phyloP scores from a whole-genome alignment of 371 early-diverging fungal genomes.

The Umbelopsis sp. region DNA sequence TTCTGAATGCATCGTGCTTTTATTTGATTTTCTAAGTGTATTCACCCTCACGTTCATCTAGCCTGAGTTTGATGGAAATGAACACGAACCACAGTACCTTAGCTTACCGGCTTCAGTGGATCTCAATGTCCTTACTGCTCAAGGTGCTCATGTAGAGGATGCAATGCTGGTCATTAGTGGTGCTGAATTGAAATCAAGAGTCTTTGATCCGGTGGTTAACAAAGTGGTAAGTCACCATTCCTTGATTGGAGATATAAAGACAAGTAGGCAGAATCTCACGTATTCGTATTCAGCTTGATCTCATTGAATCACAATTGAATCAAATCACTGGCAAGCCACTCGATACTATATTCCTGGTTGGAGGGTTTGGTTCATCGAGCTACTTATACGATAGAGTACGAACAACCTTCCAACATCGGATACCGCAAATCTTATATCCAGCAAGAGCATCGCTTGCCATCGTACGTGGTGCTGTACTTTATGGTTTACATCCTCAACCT shows the following conservation, averaged over 20 bases:
- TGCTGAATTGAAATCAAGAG: slow-evolving; percentile 48
- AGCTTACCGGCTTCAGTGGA: slow-evolving; percentile 46
- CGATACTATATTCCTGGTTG: slow-evolving; percentile 45
- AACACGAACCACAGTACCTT: slow-evolving; percentile 18
- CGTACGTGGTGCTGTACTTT: slow-evolving; percentile 54
- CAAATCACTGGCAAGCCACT: slow-evolving; percentile 32
- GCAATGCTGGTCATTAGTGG: slow-evolving; percentile 52
- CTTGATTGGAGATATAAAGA: not conserved
- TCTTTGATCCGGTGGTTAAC: slow-evolving; percentile 61
- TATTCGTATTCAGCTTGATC: slow-evolving; percentile 31
- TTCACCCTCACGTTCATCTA: slow-evolving; percentile 7
- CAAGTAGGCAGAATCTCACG: not conserved
- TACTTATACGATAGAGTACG: slow-evolving; percentile 45
- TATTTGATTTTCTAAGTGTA: not conserved
- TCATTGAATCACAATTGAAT: slow-evolving; percentile 38
- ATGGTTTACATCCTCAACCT: slow-evolving; percentile 53
- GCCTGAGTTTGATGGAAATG: slow-evolving; percentile 59
- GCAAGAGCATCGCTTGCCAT: slow-evolving; percentile 51
- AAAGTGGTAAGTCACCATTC: slow-evolving; percentile 42
- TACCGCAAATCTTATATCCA: slow-evolving; percentile 44
- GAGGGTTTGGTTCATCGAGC: slow-evolving; percentile 55
- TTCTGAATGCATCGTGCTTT: not conserved
- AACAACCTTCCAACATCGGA: slow-evolving; percentile 29
- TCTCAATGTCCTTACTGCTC: slow-evolving; percentile 38
- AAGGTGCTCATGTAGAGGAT: slow-evolving; percentile 52